These are phyloP conservation scores for Backusella westeae DNA, from an alignment of 192 early-diverging fungal genomes.

Conservation along the genomic window DNA sequence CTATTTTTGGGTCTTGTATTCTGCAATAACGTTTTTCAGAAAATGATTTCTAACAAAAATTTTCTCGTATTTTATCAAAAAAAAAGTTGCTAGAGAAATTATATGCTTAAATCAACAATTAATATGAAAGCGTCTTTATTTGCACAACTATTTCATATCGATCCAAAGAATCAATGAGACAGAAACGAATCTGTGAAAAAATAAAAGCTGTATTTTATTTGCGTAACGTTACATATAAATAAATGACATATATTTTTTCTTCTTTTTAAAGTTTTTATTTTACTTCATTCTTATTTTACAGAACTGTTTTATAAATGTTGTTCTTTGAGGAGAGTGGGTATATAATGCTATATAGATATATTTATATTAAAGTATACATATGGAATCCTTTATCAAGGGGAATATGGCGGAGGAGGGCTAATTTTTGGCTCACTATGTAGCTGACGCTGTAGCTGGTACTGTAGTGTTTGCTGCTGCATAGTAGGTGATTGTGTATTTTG, in stretches of 20 bases:
- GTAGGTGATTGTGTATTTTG: background rate
- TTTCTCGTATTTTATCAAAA: too few species aligned
- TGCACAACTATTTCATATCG: background rate
- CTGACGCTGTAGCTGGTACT: background rate
- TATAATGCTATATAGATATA: background rate
- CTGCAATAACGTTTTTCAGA: too few species aligned
- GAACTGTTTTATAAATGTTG: background rate
- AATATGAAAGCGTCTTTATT: too few species aligned
- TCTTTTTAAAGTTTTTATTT: background rate
- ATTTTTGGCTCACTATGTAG: background rate
- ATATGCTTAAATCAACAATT: too few species aligned
- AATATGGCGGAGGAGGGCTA: background rate
- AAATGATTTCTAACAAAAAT: too few species aligned
- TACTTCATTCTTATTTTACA: background rate
- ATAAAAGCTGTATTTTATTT: background rate
- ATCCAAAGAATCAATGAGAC: background rate
- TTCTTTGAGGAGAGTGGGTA: background rate
- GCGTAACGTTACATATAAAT: background rate
- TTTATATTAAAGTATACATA: background rate
- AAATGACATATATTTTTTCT: background rate
- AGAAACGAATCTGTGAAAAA: background rate
- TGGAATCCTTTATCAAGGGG: background rate
- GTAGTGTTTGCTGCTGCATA: constrained; percentile 2
- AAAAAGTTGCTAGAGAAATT: too few species aligned
- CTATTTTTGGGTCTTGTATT: too few species aligned